A percentile compares a stretch with the other conserved stretches of the same genome.
Evolutionary conservation across 2,329 filamentous ascomycete species (phyloP).

Genomic region (Camillea tinctor): DNA sequence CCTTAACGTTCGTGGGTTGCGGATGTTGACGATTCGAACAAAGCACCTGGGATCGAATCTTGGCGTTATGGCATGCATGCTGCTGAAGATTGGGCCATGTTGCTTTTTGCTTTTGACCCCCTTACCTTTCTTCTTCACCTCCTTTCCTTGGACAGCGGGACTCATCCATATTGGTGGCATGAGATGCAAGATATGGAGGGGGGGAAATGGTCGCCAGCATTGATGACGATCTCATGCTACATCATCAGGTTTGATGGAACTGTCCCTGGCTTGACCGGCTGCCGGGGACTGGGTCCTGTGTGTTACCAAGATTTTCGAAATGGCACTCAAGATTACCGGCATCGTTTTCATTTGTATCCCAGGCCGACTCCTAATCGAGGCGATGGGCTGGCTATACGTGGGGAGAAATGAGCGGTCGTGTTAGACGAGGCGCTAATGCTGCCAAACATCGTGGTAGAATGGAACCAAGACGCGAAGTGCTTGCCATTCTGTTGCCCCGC

Average conservation of each 20-base stretch:
- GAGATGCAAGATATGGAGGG: neutral
- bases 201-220: neutral
- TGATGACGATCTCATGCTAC: neutral
- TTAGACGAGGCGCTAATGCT: neutral
- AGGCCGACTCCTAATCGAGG: neutral
- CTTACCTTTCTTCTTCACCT: constrained; percentile 31
- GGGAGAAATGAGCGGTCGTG: neutral
- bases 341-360: neutral
- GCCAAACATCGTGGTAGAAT: neutral
- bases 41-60: neutral
- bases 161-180: neutral
- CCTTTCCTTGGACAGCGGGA: constrained; percentile 28
- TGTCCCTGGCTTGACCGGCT: neutral
- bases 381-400: neutral
- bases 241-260: neutral
- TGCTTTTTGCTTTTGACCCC: neutral
- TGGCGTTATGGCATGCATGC: neutral
- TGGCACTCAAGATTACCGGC: neutral
- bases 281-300: neutral
- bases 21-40: neutral
- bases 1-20: constrained; percentile 1
- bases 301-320: neutral
- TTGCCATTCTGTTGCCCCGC: neutral
- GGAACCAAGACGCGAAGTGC: neutral
- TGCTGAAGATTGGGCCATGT: neutral